These are phyloP conservation scores for Apophysomyces ossiformis DNA, from an alignment of 371 early-diverging fungal species.

Conservation along the genomic window DNA sequence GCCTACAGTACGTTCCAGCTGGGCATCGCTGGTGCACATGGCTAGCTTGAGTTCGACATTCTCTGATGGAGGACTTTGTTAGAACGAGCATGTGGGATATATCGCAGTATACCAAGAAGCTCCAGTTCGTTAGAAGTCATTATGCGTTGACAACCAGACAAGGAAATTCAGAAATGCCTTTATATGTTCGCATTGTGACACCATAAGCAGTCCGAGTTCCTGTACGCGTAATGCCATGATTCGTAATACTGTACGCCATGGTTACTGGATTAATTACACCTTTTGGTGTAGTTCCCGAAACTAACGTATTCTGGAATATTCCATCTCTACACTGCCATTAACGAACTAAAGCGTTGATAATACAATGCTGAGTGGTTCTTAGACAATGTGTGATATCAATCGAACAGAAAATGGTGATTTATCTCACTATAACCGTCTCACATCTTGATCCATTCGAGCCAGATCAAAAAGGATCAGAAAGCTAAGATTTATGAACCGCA, in stretches of 20 bases:
- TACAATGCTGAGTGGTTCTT: too few relatives aligned
- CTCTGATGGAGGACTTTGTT: conserved; percentile 47
- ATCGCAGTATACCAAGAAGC: background rate
- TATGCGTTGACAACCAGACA: background rate
- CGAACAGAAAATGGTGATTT: too few relatives aligned
- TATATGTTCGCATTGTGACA: background rate
- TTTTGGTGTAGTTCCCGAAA: background rate
- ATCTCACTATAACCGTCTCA: too few relatives aligned
- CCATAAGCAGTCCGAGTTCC: conserved; percentile 5
- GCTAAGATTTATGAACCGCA: too few relatives aligned
- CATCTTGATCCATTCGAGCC: too few relatives aligned
- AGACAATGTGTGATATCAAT: too few relatives aligned
- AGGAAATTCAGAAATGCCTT: background rate
- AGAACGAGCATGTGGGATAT: background rate
- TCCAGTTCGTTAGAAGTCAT: conserved; percentile 6
- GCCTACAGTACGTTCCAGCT: conserved; percentile 71
- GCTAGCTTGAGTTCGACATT: conserved; percentile 88
- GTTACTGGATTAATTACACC: too few relatives aligned
- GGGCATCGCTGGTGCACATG: conserved; percentile 75
- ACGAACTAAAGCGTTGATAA: too few relatives aligned
- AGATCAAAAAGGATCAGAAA: too few relatives aligned
- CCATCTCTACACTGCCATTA: too few relatives aligned
- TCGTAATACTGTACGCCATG: background rate
- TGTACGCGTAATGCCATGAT: background rate
- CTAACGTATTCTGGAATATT: too few relatives aligned